phyloP scores from a whole-genome alignment of 2,329 filamentous ascomycete species.

The Aspergillus sp. region DNA sequence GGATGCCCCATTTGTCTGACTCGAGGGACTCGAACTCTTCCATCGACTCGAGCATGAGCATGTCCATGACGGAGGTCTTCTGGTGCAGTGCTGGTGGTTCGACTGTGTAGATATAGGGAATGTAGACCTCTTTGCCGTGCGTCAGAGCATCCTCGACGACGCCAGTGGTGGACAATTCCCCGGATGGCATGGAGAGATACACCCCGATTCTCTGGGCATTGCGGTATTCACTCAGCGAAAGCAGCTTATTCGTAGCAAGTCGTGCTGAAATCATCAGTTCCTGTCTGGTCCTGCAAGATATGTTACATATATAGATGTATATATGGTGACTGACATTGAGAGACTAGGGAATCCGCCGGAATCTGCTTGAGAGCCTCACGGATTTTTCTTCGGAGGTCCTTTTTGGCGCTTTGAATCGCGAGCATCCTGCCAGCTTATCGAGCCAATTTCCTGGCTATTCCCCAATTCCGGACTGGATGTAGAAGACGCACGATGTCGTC shows the following conservation, averaged over 20 bases:
- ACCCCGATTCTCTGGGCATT: constrained; percentile 69
- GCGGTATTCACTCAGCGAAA: constrained; percentile 63
- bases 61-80: constrained; percentile 77
- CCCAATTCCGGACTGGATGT: too few species aligned
- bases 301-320: too few species aligned
- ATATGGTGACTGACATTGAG: constrained; percentile 55
- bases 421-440: too few species aligned
- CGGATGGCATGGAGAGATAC: constrained; percentile 85
- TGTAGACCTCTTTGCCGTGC: constrained; percentile 74
- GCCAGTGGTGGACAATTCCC: constrained; percentile 73
- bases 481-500: too few species aligned
- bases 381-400: constrained; percentile 63
- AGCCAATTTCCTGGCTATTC: too few species aligned
- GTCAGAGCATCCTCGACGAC: constrained; percentile 75
- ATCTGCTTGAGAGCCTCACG: constrained; percentile 57
- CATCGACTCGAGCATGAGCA: constrained; percentile 69
- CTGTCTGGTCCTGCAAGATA: too few species aligned
- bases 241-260: constrained; percentile 56
- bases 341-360: constrained; percentile 51
- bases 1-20: constrained; percentile 87
- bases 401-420: constrained; percentile 54
- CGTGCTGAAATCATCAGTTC: constrained; percentile 44
- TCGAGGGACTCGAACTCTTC: constrained; percentile 70
- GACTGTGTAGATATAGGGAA: constrained; percentile 74
- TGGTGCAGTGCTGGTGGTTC: constrained; percentile 31